Base-by-base conservation (phyloP, 1,284 basidiomycete species). In the Hymenochaete sp. region DNA sequence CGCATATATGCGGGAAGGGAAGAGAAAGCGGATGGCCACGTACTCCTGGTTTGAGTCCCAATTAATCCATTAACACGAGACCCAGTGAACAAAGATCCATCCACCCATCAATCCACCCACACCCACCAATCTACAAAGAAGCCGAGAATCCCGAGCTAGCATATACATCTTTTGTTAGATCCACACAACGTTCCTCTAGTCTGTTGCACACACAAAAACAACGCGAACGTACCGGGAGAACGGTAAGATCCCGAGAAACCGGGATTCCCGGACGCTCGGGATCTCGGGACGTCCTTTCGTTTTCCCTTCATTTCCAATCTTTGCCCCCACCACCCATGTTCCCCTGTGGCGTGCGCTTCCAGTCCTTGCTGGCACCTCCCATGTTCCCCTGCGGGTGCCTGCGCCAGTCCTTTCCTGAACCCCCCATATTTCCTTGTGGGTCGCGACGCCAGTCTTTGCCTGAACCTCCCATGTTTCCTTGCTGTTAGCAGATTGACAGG, bases 271-370 rank as follows among this genome's bases (percentile, higher is more conserved):
- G n/a, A n/a, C n/a, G n/a, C n/a, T n/a, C n/a, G n/a, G n/a, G n/a
- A n/a, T n/a, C n/a, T n/a, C n/a, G n/a, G n/a, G n/a, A n/a, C n/a
- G n/a, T n/a, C n/a, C n/a, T n/a, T n/a, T n/a, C n/a, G n/a, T n/a
- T n/a, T n/a, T n/a, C n/a, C n/a, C n/a, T n/a, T n/a, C n/a, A n/a
- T 35, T 40, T 43, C 47, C 40, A 48, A 27, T 46, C 45, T 28
- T 46, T 39, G 14, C 29, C n/a, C 18, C 25, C 29, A 21, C 45
- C 38, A 28, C 45, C 45, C 45, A 46, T 46, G 10, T 38, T 29
- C 16, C 26, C 14, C 16, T 43, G 29, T 28, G 43, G 21, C n/a
- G n/a, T n/a, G n/a, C n/a, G n/a, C 21, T 40, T 43, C 47, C 40
- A 48, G 33, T 46, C 45, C 22, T 46, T 39, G 14, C 29, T n/a